Conservation (phyloP, 2,329 filamentous ascomycete species). For the Colletotrichum truncatum region DNA sequence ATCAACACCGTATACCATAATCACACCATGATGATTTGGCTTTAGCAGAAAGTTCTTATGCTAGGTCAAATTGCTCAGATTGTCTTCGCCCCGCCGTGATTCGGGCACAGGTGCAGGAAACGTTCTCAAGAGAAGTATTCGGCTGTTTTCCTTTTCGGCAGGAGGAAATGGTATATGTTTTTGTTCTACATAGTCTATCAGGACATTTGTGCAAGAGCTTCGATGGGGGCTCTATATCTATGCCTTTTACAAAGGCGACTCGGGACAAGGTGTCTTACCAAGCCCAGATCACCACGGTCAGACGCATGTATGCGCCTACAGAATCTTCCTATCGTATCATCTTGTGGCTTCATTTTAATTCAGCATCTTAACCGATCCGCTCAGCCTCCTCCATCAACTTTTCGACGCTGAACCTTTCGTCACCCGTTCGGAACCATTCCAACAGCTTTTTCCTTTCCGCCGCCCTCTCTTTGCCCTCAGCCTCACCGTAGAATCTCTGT, state of each 20-base stretch:
- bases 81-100: too few species aligned
- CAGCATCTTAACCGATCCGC: constrained; percentile 64
- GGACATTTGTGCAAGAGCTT: constrained; percentile 3
- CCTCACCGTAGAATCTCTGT: constrained; percentile 89
- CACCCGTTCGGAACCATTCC: constrained; percentile 83
- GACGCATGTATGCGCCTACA: not conserved
- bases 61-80: too few species aligned
- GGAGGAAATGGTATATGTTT: constrained; percentile 15
- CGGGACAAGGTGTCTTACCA: not conserved
- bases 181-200: constrained; percentile 13
- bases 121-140: too few species aligned
- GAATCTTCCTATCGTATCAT: not conserved
- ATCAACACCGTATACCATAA: too few species aligned
- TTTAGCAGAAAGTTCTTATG: too few species aligned
- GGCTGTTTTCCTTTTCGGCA: too few species aligned
- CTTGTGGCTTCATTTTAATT: not conserved
- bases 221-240: not conserved
- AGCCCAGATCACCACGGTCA: not conserved
- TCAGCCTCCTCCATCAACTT: constrained; percentile 89
- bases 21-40: too few species aligned
- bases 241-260: not conserved
- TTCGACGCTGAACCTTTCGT: constrained; percentile 83
- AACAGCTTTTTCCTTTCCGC: constrained; percentile 75
- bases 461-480: constrained; percentile 64
- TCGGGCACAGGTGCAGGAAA: too few species aligned